Percentiles rank a stretch among this genome's conserved stretches.
phyloP scores from a whole-genome alignment of 768 basidiomycete genomes.

The Trametes villosa region DNA sequence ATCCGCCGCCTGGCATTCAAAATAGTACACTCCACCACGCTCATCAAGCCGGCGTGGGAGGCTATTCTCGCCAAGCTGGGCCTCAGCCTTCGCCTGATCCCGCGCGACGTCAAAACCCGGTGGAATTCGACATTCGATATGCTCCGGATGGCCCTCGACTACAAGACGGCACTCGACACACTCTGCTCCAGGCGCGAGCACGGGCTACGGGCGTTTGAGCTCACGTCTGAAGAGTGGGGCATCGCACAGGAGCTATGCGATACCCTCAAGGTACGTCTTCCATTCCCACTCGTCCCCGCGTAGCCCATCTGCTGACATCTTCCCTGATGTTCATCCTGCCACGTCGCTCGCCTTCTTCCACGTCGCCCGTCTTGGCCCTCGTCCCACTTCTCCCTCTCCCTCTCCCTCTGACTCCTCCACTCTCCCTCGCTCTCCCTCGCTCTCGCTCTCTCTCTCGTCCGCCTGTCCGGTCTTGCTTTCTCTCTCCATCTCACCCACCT shows the following conservation, averaged over 20 bases:
- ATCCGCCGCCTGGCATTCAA: background rate
- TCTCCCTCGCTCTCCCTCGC: no score
- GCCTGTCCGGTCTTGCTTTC: background rate
- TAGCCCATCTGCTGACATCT: background rate
- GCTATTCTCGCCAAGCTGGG: background rate
- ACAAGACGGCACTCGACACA: slow-evolving; percentile 32
- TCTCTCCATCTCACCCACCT: background rate
- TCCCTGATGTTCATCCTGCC: background rate
- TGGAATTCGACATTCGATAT: slow-evolving; percentile 48
- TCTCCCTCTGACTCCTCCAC: background rate
- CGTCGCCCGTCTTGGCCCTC: background rate
- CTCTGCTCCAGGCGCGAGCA: slow-evolving; percentile 26
- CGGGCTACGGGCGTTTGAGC: slow-evolving; percentile 32
- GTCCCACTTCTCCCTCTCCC: no score
- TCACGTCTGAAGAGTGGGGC: slow-evolving; percentile 37
- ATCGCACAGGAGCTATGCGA: slow-evolving; percentile 37
- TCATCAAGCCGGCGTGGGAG: slow-evolving; percentile 2
- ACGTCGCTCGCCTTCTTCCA: background rate
- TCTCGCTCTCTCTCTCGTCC: no score
- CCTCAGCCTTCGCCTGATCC: slow-evolving; percentile 31
- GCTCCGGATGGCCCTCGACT: slow-evolving; percentile 37
- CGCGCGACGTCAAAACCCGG: slow-evolving; percentile 41
- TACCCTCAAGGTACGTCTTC: slow-evolving; percentile 32
- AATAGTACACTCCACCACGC: slow-evolving; percentile 6
- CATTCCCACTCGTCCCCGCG: no score